Evolutionary conservation across 139 green algal species (phyloP), one percentile per base, ranked within the genome.

Genomic region (Nannochloris sp.): DNA sequence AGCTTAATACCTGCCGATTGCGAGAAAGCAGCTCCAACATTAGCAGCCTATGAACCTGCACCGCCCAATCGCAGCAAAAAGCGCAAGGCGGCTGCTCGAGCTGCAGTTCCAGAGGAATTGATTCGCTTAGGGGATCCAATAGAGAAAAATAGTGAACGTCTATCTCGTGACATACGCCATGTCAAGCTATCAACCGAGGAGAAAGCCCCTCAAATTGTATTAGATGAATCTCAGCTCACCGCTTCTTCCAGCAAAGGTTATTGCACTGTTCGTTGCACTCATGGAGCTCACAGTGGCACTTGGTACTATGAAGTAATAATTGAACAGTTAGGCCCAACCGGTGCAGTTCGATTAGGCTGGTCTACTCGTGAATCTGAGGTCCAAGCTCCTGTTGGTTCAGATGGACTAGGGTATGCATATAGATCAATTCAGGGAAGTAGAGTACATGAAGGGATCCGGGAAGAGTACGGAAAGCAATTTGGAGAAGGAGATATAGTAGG

Each of bases 251-350:
- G 48, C 34, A 90, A 89, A 60, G 87, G 87, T 19, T 94, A 84
- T 77, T 75, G 82, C 62, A 88, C 4, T 58, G 78, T 71, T 8
- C 71, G 86, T 8, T 70, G 78, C 7, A 91, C 78, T 8, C 85
- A 93, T 65, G 88, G 88, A 27, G 64, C 71, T 1, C 58, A 77
- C 61, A n/a, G 67, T 15, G 83, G 83, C 15, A 81, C 73, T 0
- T 90, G 77, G 69, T 95, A 92, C 65, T 96, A 76, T 54, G 89
- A 96, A 65, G 77, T 80, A 1, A 44, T 95, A 6, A 25, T 30
- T 5, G 66, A 62, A n/a, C 64, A 74, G 9, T 65, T 95, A 19
- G 89, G 84, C 0, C 29, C 38, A 24, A 90, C 68, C 4, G 84
- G 87, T 27, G 86, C 88, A 34, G 75, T 61, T 32, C 74, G 87